Base-by-base conservation (phyloP, 805 yeast species). In the Starmerella bombicola region DNA sequence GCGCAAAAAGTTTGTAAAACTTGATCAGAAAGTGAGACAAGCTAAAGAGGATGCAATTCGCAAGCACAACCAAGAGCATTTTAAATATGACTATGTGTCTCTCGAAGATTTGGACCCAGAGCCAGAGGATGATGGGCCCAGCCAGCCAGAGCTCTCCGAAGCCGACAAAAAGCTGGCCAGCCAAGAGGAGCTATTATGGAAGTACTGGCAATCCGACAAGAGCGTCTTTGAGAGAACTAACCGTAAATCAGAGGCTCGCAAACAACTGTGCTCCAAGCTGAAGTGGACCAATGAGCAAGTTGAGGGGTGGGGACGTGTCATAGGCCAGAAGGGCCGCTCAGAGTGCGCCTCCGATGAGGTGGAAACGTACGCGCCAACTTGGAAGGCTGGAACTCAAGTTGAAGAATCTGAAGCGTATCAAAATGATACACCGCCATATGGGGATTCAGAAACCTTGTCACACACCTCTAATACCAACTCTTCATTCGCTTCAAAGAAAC, bases 281-380 rank as follows among this genome's bases (percentile, higher is more conserved):
- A 65, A 66, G 1, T 84, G 93, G 95, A 66, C 85, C 0, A 86
- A 85, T 58, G 95, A 84, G 54, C 94, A 83, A 56, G 74, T 88
- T 35, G 95, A 86, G 65, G 94, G 95, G 0, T 88, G 96, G 96
- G 78, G 79, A 1, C 63, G 80, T 41, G 79, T 80, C 2, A 30
- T 37, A 3, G 48, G 45, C 19, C 3, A 15, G 4, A 8, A 24
- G 7, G 37, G 40, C 13, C 22, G 35, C 8, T 10, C 8, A 3
- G 31, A 28, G 4, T 25, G 9, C n/a, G 5, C 22, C 23, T 3
- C 21, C 25, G 8, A 25, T 9, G 42, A 33, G 25, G 42, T 38
- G 4, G 42, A 29, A 21, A 5, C 42, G 3, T 42, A 42, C 15
- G 42, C 31, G 3, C 45, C 45, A 2, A 33, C 26, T 10, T n/a